Conservation (phyloP, 2,329 filamentous ascomycete genomes). For the Cadophora malorum region DNA sequence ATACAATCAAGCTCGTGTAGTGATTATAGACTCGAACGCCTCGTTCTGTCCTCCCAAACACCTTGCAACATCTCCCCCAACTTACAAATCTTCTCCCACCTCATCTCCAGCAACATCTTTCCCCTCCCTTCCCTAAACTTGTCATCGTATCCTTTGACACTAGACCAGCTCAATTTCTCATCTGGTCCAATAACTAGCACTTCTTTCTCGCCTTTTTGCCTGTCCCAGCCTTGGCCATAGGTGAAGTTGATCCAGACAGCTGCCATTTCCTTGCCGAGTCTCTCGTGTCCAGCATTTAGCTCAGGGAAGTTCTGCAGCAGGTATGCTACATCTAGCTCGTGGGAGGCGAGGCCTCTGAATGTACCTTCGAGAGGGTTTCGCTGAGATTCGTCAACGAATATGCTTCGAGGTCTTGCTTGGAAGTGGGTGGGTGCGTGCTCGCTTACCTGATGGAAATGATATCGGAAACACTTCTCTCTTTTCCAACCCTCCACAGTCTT, state of each 20-base stretch:
- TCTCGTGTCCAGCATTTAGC: neutral
- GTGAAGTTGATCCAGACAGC: conserved; percentile 26
- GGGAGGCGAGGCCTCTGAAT: conserved; percentile 26
- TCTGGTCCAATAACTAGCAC: conserved; percentile 26
- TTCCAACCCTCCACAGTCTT: conserved; percentile 22
- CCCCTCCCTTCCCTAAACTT: conserved; percentile 23
- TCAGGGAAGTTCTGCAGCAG: conserved; percentile 26
- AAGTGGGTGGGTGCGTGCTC: neutral
- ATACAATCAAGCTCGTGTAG: neutral
- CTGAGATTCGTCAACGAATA: neutral
- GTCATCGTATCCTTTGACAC: conserved; percentile 19
- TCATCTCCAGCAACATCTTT: conserved; percentile 26
- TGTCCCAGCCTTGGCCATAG: conserved; percentile 19
- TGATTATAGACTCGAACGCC: neutral
- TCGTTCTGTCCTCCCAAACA: conserved; percentile 20
- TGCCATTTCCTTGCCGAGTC: conserved; percentile 27
- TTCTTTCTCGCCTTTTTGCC: conserved; percentile 14
- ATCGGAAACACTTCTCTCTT: conserved; percentile 16
- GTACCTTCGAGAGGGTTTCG: conserved; percentile 24
- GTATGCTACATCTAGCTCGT: conserved; percentile 32
- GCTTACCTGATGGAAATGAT: conserved; percentile 30
- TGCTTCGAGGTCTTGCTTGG: neutral
- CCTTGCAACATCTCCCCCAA: conserved; percentile 34
- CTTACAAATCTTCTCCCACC: conserved; percentile 30
- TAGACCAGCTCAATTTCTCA: conserved; percentile 19